A percentile compares a stretch with the other conserved stretches of the same genome.
phyloP scores from a whole-genome alignment of 2,329 filamentous ascomycete genomes.

The Allantophomopsis cytisporea region DNA sequence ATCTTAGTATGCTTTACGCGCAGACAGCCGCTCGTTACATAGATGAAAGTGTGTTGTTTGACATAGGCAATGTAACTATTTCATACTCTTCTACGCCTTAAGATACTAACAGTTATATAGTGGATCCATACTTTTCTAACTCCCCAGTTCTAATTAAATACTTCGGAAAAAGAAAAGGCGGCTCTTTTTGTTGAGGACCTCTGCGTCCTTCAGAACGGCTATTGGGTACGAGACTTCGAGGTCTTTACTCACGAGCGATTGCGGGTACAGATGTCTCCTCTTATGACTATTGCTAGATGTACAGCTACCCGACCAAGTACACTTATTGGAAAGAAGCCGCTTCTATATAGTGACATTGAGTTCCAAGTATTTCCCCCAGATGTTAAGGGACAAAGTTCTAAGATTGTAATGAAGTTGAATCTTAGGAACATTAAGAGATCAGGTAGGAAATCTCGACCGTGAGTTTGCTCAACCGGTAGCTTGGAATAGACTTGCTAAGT shows the following conservation, averaged over 20 bases:
- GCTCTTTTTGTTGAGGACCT: conserved; percentile 12
- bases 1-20: conserved; percentile 10
- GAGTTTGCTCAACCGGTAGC: conserved; percentile 1
- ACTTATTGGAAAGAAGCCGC: conserved; percentile 8
- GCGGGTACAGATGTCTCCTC: conserved; percentile 8
- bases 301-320: conserved; percentile 12
- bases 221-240: conserved; percentile 11
- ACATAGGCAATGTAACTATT: conserved; percentile 9
- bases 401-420: conserved; percentile 11
- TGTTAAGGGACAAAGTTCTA: conserved; percentile 6
- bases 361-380: conserved; percentile 13
- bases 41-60: conserved; percentile 7
- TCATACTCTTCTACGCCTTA: conserved; percentile 1
- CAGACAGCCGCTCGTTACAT: conserved; percentile 6
- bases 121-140: conserved; percentile 7
- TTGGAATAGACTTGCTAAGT: conserved; percentile 3
- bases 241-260: conserved; percentile 14
- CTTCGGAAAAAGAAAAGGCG: conserved; percentile 11
- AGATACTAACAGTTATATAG: conserved; percentile 6
- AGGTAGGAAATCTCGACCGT: conserved; percentile 9
- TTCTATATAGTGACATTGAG: conserved; percentile 14
- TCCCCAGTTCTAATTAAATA: conserved; percentile 7
- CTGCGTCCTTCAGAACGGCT: conserved; percentile 9
- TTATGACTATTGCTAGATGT: conserved; percentile 10
- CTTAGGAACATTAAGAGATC: conserved; percentile 14